Evolutionary conservation across 257 asterid genomes (phyloP).

Genomic region (Coffea eugenioides): DNA sequence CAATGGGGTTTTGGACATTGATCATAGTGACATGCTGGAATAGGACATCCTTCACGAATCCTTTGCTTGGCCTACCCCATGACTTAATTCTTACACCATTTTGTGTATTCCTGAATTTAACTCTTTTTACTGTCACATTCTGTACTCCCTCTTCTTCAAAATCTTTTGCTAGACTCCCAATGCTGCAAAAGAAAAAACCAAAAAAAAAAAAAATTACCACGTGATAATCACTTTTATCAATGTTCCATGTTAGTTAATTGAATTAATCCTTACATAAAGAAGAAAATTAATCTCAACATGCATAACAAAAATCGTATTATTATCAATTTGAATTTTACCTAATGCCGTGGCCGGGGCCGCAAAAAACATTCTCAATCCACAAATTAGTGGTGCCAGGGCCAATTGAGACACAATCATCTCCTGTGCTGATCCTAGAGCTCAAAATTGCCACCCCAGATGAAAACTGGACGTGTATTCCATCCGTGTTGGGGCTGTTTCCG

Average conservation of each 20-base stretch:
- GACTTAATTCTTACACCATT: slow-evolving; percentile 61
- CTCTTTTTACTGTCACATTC: slow-evolving; percentile 50
- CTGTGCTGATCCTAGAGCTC: slow-evolving; percentile 28
- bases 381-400: slow-evolving; percentile 36
- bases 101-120: slow-evolving; percentile 37
- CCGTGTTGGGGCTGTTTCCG: slow-evolving; percentile 34
- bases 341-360: slow-evolving; percentile 41
- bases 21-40: slow-evolving; percentile 53
- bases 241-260: too few relatives aligned
- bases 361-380: slow-evolving; percentile 24
- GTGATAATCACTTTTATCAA: too few relatives aligned
- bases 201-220: not conserved
- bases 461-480: slow-evolving; percentile 35
- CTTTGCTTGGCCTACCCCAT: slow-evolving; percentile 67
- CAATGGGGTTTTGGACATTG: slow-evolving; percentile 59
- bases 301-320: not conserved
- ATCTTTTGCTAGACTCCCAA: slow-evolving; percentile 59
- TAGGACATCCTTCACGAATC: slow-evolving; percentile 41
- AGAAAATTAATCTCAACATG: too few relatives aligned
- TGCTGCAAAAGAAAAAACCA: slow-evolving; percentile 26
- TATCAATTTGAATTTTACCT: slow-evolving; percentile 19
- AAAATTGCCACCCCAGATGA: slow-evolving; percentile 23
- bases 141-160: slow-evolving; percentile 50
- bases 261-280: not conserved
- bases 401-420: slow-evolving; percentile 36